Evolutionary conservation across 2,329 filamentous ascomycete genomes (phyloP), one percentile per base, ranked within the genome.

Genomic region (Colletotrichum sp.): DNA sequence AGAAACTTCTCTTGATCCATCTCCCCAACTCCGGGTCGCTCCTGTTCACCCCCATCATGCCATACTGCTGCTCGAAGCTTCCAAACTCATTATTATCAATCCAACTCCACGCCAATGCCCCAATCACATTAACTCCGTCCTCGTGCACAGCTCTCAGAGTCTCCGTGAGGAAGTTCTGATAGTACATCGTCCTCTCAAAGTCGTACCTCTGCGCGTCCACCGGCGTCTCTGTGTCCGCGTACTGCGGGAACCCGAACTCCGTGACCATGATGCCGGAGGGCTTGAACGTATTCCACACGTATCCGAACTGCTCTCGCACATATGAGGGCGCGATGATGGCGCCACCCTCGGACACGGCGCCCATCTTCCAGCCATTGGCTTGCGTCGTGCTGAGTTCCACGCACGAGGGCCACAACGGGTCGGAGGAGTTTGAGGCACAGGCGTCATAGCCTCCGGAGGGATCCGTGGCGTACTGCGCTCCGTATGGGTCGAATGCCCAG

Each of bases 261-360:
- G 87, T 86, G 7, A 92, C 82, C 26, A 84, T 83, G 9, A 90
- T 60, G 3, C 69, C 83, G 0, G 89, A 88, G 0, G 82, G 80
- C 36, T 82, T 86, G 84, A 88, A 93, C 0, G 89, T 92, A 80
- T 92, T 92, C 85, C 88, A 91, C 3, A 93, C 82, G 78, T 92
- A 93, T 77, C 85, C 88, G 6, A 91, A 84, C 76, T 90, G 89
- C 69, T 84, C 85, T 68, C 89, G 86, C n/a, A 93, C 85, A 77
- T 91, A 92, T 3, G 85, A 86, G 0, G 91, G 91, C 0, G 91
- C 89, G 38, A 89, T 88, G 81, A 92, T 91, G n/a, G 90, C 87
- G 78, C 91, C 91, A 3, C 85, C 85, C 38, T 90, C 83, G 3
- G 89, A 91, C 15, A 86, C 84, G 76, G 91, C 91, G 24, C 91